Evolutionary conservation across 2,329 filamentous ascomycete genomes (phyloP).

Genomic region (Scedosporium apiospermum): DNA sequence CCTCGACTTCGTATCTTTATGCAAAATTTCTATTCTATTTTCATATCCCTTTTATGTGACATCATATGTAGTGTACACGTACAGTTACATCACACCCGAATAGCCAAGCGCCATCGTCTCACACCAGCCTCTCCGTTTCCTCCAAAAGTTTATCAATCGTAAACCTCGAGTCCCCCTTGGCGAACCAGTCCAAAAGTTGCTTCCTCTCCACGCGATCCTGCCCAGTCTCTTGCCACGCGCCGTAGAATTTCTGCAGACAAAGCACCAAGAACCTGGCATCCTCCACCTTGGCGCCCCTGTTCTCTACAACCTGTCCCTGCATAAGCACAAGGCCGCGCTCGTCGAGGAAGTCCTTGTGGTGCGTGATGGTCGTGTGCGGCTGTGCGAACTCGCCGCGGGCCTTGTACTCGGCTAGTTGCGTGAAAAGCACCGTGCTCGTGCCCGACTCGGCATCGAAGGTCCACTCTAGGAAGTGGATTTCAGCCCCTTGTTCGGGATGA

Average conservation of each 20-base stretch:
- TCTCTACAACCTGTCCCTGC: constrained; percentile 70
- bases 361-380: constrained; percentile 89
- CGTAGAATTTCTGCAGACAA: constrained; percentile 92
- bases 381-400: constrained; percentile 77
- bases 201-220: constrained; percentile 44
- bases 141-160: constrained; percentile 77
- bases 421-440: constrained; percentile 78
- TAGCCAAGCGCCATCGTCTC: constrained; percentile 8
- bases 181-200: constrained; percentile 73
- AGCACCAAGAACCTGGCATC: constrained; percentile 87
- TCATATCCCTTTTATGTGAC: no score
- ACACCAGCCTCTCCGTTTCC: constrained; percentile 73
- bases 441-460: constrained; percentile 62
- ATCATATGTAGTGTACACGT: no score
- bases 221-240: constrained; percentile 43
- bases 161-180: constrained; percentile 66
- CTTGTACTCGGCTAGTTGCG: constrained; percentile 89
- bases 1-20: no score
- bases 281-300: constrained; percentile 64
- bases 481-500: constrained; percentile 58
- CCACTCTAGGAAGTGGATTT: constrained; percentile 97
- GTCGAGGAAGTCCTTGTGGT: constrained; percentile 71
- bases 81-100: no score
- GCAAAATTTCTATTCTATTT: no score
- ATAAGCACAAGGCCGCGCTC: constrained; percentile 75